Evolutionary conservation across 306 rosid genomes (phyloP), one percentile per base, ranked within the genome.

Genomic region (Fragaria ananassa): DNA sequence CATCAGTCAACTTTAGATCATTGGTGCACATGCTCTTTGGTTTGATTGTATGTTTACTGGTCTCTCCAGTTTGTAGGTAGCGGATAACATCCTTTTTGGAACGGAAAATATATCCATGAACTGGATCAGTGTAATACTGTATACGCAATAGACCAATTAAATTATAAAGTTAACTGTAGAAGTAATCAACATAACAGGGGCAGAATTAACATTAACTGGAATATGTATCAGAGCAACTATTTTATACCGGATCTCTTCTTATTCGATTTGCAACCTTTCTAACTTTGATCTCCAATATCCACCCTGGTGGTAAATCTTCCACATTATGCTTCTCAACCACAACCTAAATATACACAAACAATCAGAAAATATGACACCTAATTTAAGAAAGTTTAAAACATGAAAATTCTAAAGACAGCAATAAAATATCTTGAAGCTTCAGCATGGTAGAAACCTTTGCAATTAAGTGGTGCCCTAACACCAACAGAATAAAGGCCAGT

Each of bases 241-340:
- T 72, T 6, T 72, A 65, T 84, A 87, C 88, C 80, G 85, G 81
- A 58, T 87, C 88, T 72, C 73, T 82, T 71, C 80, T 87, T 8
- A 74, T 67, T 68, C 84, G 89, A 42, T 75, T 76, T 57, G 74
- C 25, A 29, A 44, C 81, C 86, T 74, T 82, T 81, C 68, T 81
- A 74, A 83, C 85, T 85, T 81, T 93, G 79, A 85, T 81, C 84
- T 88, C 91, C 80, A 84, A 82, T 70, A 75, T 85, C 96, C 96
- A 91, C 65, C 96, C 97, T 51, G 90, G 85, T 19, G 98, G 96
- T 79, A 93, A 81, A 86, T 88, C 96, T 74, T 90, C 91, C 70
- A 31, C 87, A 51, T 70, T 45, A 37, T 82, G 72, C 78, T 82
- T 91, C 86, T 87, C 89, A 53, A 81, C 83, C 47, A 72, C 81